A percentile compares a stretch with the other conserved stretches of the same genome.
Conservation (phyloP, 176 grass and related monocot species). For the Tillandsia fasciculata region DNA sequence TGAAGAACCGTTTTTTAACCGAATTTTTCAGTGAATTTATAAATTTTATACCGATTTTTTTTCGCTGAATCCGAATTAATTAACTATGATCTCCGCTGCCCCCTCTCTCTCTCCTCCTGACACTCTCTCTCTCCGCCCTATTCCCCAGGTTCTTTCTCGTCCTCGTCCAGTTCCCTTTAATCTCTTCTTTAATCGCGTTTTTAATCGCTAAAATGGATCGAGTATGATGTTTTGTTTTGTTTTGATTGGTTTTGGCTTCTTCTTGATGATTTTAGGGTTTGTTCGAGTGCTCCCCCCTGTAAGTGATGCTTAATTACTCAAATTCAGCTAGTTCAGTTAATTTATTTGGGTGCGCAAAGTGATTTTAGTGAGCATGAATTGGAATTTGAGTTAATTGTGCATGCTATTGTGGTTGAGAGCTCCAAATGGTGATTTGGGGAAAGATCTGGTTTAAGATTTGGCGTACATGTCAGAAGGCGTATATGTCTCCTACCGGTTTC, state of each 20-base stretch:
- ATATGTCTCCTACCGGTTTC: no score
- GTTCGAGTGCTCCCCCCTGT: neutral
- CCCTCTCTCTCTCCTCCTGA: neutral
- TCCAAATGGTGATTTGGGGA: no score
- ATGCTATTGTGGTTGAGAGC: no score
- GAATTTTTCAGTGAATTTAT: no score
- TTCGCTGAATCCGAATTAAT: no score
- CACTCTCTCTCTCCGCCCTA: neutral
- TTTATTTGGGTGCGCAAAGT: neutral
- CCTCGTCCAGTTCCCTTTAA: neutral
- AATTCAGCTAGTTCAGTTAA: neutral
- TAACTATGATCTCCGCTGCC: no score
- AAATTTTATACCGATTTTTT: no score
- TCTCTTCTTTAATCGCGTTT: neutral
- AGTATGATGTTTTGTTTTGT: neutral
- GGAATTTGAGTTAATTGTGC: no score
- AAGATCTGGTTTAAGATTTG: no score
- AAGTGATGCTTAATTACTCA: neutral
- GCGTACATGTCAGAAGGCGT: no score
- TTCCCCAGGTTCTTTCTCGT: neutral
- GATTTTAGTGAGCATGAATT: neutral
- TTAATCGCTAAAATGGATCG: neutral
- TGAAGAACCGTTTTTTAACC: no score
- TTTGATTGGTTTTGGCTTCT: neutral
- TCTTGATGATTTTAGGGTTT: neutral